A percentile compares a stretch with the other conserved stretches of the same genome.
phyloP scores from a whole-genome alignment of 2,329 filamentous ascomycete genomes.

The Emmonsiellopsis sp. region DNA sequence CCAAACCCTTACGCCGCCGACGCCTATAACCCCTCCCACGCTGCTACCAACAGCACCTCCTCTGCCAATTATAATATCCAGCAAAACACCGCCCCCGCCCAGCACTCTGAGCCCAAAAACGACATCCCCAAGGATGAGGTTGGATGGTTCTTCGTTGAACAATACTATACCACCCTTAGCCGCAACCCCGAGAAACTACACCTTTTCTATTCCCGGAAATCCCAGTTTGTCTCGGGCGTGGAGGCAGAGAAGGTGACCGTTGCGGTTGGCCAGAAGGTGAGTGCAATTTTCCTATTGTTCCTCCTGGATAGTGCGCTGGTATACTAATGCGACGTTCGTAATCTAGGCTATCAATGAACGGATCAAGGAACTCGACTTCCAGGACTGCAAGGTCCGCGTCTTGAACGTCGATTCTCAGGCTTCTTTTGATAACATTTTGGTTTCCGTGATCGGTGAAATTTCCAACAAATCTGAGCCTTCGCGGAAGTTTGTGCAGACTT shows the following conservation, averaged over 20 bases:
- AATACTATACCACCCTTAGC: conserved; percentile 97
- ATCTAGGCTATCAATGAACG: conserved; percentile 80
- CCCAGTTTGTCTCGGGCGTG: conserved; percentile 84
- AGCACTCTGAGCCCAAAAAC: conserved; percentile 31
- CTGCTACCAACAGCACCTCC: conserved; percentile 26
- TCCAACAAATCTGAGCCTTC: conserved; percentile 87
- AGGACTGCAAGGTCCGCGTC: conserved; percentile 96
- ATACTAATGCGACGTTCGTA: conserved; percentile 1
- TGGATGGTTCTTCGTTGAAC: conserved; percentile 98
- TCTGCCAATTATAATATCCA: conserved; percentile 13
- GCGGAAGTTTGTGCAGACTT: conserved; percentile 96
- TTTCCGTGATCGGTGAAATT: conserved; percentile 96
- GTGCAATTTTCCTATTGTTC: conserved; percentile 21
- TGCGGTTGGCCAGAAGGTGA: conserved; percentile 76
- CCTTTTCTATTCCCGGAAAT: conserved; percentile 93
- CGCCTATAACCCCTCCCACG: conserved; percentile 26
- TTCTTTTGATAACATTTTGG: conserved; percentile 87
- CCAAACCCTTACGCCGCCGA: conserved; percentile 24
- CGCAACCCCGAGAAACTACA: conserved; percentile 88
- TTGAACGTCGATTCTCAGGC: conserved; percentile 96
- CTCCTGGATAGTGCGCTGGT: not conserved
- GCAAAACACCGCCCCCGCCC: conserved; percentile 31
- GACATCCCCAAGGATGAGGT: conserved; percentile 77
- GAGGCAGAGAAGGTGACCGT: conserved; percentile 85
- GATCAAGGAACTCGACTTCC: conserved; percentile 86